These are phyloP conservation scores for Aspergillus sojae DNA, from an alignment of 2,329 filamentous ascomycete species.

Conservation along the genomic window DNA sequence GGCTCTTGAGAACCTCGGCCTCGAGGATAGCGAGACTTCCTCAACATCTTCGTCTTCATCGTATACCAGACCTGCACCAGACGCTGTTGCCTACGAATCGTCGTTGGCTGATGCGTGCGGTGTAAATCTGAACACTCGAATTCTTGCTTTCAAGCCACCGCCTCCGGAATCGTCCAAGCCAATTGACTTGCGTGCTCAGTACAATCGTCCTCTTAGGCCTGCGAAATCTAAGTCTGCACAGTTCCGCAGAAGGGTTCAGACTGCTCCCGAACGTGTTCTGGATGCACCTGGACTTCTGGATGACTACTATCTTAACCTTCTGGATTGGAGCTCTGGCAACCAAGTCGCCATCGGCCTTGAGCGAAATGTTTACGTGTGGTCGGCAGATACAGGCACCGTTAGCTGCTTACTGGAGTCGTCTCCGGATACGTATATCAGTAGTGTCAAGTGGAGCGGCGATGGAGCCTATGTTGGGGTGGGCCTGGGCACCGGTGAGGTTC, in stretches of 20 bases:
- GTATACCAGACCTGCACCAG: constrained; percentile 79
- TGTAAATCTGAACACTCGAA: constrained; percentile 89
- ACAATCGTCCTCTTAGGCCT: constrained; percentile 92
- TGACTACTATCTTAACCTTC: constrained; percentile 97
- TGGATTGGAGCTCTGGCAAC: constrained; percentile 97
- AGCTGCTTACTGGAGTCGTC: constrained; percentile 84
- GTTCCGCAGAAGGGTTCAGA: constrained; percentile 87
- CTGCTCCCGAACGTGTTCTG: constrained; percentile 91
- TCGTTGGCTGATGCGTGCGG: constrained; percentile 89
- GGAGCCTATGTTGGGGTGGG: constrained; percentile 96
- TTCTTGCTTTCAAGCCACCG: constrained; percentile 96
- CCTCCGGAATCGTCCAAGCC: constrained; percentile 98
- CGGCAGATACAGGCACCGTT: constrained; percentile 88
- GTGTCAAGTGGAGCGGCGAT: constrained; percentile 97
- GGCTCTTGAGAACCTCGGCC: constrained; percentile 76
- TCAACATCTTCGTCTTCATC: constrained; percentile 57
- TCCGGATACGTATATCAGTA: constrained; percentile 93
- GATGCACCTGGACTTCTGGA: constrained; percentile 95
- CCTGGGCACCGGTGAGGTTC: constrained; percentile 91
- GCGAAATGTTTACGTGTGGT: constrained; percentile 98
- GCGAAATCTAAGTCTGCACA: constrained; percentile 75
- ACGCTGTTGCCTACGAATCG: constrained; percentile 87
- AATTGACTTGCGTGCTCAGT: constrained; percentile 94
- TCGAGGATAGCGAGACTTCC: constrained; percentile 71
- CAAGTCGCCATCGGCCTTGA: constrained; percentile 97